Evolutionary conservation across 345 rosid genomes (phyloP), one percentile per base, ranked within the genome.

Genomic region (Salix brachista): DNA sequence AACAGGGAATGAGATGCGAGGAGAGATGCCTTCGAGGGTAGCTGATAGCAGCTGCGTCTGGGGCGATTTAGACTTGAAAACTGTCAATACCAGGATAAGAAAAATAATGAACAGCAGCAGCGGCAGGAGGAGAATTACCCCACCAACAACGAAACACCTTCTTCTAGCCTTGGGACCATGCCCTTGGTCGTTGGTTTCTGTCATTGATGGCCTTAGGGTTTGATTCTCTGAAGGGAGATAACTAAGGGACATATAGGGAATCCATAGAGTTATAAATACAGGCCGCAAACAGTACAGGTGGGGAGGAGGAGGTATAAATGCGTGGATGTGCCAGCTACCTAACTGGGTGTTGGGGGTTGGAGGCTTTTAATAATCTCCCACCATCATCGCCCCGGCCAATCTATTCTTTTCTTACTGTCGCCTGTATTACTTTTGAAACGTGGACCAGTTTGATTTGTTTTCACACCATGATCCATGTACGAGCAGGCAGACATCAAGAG

Each of bases 41-140:
- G 86, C 86, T 9, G 89, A 85, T 71, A 80, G 73, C 25, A 89
- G 61, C 19, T 61, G 25, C 23, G 80, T 75, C 16, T n/a, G 42
- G 16, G 86, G 89, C 18, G 78, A 60, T 80, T 78, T 77, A 6
- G 84, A 67, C 81, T 89, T 88, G 78, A 87, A 87, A 5, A 89
- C 73, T 1, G 91, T 86, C n/a, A 88, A 36, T 25, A 80, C 82
- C 41, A 90, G 81, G 68, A 86, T 69, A 14, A 87, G 79, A 32
- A 75, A 18, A 39, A 81, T 41, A 48, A 87, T 19, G 60, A 79
- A 79, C 6, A 85, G 1, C 54, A 86, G 30, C 23, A 89, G 17
- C 19, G 86, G 13, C 52, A 84, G 2, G 62, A 74, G 26, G 23
- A 79, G 60, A n/a, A 80, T 34, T 23, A 72, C 79, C 28, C 76